Conservation (phyloP, 2,329 filamentous ascomycete genomes). For the Fusarium domesticum region DNA sequence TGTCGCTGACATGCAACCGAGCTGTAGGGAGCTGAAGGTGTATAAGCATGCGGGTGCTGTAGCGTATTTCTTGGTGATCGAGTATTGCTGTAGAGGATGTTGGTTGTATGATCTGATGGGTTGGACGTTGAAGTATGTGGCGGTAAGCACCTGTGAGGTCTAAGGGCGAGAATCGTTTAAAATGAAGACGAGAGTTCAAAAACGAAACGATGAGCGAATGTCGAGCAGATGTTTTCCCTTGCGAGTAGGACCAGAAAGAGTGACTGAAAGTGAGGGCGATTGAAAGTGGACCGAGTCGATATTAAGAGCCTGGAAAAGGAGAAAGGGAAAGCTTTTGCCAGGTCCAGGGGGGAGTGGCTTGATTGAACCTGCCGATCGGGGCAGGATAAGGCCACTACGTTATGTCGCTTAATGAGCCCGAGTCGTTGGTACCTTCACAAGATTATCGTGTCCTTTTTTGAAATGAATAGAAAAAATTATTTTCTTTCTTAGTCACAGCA, state of each 20-base stretch:
- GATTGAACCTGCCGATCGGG: conserved; percentile 34
- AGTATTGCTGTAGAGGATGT: background rate
- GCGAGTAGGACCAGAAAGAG: conserved; percentile 35
- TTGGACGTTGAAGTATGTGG: background rate
- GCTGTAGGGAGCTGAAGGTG: conserved; percentile 6
- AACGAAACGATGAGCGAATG: conserved; percentile 19
- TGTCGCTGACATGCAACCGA: conserved; percentile 6
- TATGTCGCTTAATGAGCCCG: conserved; percentile 23
- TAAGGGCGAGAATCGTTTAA: conserved; percentile 20
- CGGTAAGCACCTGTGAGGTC: conserved; percentile 10
- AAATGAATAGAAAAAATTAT: background rate
- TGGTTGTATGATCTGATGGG: background rate
- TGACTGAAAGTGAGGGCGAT: conserved; percentile 41
- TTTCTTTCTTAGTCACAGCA: background rate
- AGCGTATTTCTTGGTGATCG: conserved; percentile 8
- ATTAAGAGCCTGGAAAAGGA: conserved; percentile 34
- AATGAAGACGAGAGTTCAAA: conserved; percentile 18
- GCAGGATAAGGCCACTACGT: conserved; percentile 33
- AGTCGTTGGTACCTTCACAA: conserved; percentile 5
- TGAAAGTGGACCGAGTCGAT: conserved; percentile 38
- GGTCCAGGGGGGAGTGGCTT: conserved; percentile 32
- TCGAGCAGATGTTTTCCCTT: conserved; percentile 24
- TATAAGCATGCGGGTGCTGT: conserved; percentile 14
- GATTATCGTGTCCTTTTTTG: too few species aligned
- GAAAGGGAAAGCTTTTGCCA: conserved; percentile 34